Conservation (phyloP, 2,329 filamentous ascomycete species). For the Hymenoscyphus fraxineus region DNA sequence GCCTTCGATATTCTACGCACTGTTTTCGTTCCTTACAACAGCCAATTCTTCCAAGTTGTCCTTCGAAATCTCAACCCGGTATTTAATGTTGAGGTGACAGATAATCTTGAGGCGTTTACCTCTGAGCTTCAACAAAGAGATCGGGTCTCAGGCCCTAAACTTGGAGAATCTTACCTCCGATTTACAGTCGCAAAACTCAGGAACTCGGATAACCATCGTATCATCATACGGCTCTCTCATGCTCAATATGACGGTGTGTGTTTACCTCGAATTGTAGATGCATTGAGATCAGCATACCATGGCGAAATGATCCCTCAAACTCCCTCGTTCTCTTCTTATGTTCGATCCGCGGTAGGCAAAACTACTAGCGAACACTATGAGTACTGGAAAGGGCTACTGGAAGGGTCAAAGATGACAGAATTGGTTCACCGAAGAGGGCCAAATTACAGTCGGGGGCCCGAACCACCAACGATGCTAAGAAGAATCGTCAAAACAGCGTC, state of each 20-base stretch:
- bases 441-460: conserved; percentile 13
- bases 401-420: conserved; percentile 32
- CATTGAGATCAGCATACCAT: conserved; percentile 8
- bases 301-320: conserved; percentile 14
- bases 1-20: conserved; percentile 34
- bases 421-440: conserved; percentile 10
- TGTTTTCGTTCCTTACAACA: conserved; percentile 26
- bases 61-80: conserved; percentile 11
- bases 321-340: conserved; percentile 40
- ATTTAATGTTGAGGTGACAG: conserved; percentile 12
- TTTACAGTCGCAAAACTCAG: conserved; percentile 6
- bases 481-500: conserved; percentile 8
- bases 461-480: conserved; percentile 13
- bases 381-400: conserved; percentile 46
- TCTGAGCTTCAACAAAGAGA: conserved; percentile 4
- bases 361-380: conserved; percentile 31
- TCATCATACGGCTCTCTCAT: conserved; percentile 48
- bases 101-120: conserved; percentile 7
- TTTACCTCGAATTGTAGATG: conserved; percentile 11
- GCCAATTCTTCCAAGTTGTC: conserved; percentile 18
- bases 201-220: conserved; percentile 29
- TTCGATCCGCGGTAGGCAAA: conserved; percentile 28
- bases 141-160: background rate
- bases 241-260: conserved; percentile 44
- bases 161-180: conserved; percentile 6